These are phyloP conservation scores for thale cress (Arabidopsis thaliana) DNA, from an alignment of 345 rosid species.

Conservation along the genomic window DNA sequence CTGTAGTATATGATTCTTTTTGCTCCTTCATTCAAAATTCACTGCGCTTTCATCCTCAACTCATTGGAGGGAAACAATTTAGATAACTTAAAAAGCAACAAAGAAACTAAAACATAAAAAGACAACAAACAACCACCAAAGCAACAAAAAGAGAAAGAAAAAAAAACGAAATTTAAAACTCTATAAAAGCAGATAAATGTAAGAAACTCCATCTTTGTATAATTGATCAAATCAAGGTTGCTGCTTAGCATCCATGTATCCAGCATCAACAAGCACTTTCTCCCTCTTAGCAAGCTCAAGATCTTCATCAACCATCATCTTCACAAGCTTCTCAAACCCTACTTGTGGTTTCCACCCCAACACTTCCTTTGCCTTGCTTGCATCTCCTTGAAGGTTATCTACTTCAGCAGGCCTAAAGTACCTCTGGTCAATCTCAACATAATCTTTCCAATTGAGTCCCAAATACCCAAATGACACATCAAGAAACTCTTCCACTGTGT, in stretches of 20 bases:
- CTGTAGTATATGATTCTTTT: slow-evolving; percentile 18
- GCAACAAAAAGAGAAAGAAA: not conserved
- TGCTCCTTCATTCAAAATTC: slow-evolving; percentile 32
- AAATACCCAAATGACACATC: slow-evolving; percentile 81
- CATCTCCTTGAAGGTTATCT: slow-evolving; percentile 61
- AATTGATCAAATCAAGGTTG: slow-evolving; percentile 58
- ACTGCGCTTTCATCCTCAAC: slow-evolving; percentile 32
- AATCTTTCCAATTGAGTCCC: slow-evolving; percentile 62
- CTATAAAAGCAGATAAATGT: not conserved
- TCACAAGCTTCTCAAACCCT: slow-evolving; percentile 82
- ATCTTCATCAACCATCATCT: slow-evolving; percentile 96
- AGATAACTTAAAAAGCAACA: slow-evolving; percentile 36
- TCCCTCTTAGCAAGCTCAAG: slow-evolving; percentile 83
- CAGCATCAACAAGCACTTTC: slow-evolving; percentile 97
- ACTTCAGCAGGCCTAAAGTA: slow-evolving; percentile 66
- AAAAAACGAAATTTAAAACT: not conserved
- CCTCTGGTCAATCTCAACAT: slow-evolving; percentile 63
- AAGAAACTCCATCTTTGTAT: not conserved
- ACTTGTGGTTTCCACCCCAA: slow-evolving; percentile 83
- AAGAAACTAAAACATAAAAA: slow-evolving; percentile 28
- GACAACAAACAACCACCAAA: slow-evolving; percentile 14
- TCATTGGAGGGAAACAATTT: slow-evolving; percentile 25
- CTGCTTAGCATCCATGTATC: slow-evolving; percentile 85
- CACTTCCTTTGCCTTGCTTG: slow-evolving; percentile 54
- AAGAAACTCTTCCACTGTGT: slow-evolving; percentile 87